These are phyloP conservation scores for Wickerhamiella sergipiensis DNA, from an alignment of 805 yeast genomes.

Conservation along the genomic window DNA sequence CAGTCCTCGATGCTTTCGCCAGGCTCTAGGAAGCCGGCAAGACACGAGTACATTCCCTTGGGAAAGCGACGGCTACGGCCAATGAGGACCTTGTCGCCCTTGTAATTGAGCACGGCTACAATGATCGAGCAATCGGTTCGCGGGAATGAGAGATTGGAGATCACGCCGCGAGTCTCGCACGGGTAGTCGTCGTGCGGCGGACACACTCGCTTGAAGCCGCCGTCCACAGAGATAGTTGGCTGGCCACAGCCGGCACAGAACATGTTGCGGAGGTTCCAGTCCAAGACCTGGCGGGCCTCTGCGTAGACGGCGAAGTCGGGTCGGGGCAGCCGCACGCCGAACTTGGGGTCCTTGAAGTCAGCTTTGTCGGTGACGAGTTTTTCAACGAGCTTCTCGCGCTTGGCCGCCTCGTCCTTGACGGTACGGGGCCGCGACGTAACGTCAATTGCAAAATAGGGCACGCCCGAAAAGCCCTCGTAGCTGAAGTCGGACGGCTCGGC, in stretches of 20 bases:
- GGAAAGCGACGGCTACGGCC: slow-evolving; percentile 58
- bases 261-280: slow-evolving; percentile 64
- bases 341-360: slow-evolving; percentile 8
- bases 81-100: slow-evolving; percentile 48
- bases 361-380: slow-evolving; percentile 6
- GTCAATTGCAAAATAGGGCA: slow-evolving; percentile 29
- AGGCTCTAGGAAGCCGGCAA: slow-evolving; percentile 95
- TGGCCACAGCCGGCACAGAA: slow-evolving; percentile 83
- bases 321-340: slow-evolving; percentile 8
- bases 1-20: slow-evolving; percentile 86
- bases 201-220: slow-evolving; percentile 29
- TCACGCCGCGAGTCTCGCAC: slow-evolving; percentile 30
- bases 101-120: slow-evolving; percentile 56
- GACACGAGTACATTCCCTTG: slow-evolving; percentile 56
- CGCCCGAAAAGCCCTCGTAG: slow-evolving; percentile 22
- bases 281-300: slow-evolving; percentile 71
- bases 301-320: slow-evolving; percentile 55
- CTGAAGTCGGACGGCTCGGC: slow-evolving; percentile 15
- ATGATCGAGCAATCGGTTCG: slow-evolving; percentile 84
- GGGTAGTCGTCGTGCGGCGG: slow-evolving; percentile 18
- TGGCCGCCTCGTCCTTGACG: slow-evolving; percentile 13
- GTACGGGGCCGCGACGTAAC: slow-evolving; percentile 3
- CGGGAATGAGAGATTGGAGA: slow-evolving; percentile 78
- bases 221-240: slow-evolving; percentile 27
- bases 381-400: slow-evolving; percentile 8